Base-by-base conservation (phyloP, 768 basidiomycete genomes). In the Sistotremastrum suecicum region DNA sequence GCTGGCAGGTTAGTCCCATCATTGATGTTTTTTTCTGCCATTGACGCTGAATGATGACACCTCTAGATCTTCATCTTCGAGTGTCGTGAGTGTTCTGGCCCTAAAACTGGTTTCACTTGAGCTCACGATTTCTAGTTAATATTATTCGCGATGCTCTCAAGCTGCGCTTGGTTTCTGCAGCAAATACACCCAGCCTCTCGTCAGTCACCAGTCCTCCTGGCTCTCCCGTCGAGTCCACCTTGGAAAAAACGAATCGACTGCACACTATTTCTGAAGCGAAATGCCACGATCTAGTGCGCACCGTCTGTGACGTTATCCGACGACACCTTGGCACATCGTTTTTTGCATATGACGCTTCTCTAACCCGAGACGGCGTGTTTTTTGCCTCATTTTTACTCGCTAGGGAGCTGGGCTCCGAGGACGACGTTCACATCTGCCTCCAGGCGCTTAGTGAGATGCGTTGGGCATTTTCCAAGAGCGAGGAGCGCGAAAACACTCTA, bases 341-440 rank as follows among this genome's bases (percentile, higher is more conserved):
- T 53, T 89, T 95, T 57, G 71, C 71, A 53, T 92, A 82, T 70
- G 91, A 97, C 58, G 76, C 88, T 1, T 81, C 83, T 12, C 70
- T 92, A 3, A 78, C 91, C 44, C 75, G 85, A 12, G 90, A 94
- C 54, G 91, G 91, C 3, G 87, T 83, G 55, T 94, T 83, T 69
- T 92, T 83, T 54, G 85, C 86, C 3, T 88, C 78, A 2, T 75
- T 82, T 50, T 64, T 90, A 36, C 71, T 87, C 5, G 84, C 83
- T 0, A 55, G 63, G 34, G 77, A 74, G 47, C 58, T 64, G 5
- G 76, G 72, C 6, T 49, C 63, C 10, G 65, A 75, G 4, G 77
- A 80, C 11, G 71, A 77, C 45, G 62, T 69, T 20, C 59, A 67
- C 32, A 49, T 65, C 29, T 92, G 86, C 55, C 64, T 91, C 3